These are phyloP conservation scores for Trichosporon sp. DNA, from an alignment of 1,284 basidiomycete species.

Conservation along the genomic window DNA sequence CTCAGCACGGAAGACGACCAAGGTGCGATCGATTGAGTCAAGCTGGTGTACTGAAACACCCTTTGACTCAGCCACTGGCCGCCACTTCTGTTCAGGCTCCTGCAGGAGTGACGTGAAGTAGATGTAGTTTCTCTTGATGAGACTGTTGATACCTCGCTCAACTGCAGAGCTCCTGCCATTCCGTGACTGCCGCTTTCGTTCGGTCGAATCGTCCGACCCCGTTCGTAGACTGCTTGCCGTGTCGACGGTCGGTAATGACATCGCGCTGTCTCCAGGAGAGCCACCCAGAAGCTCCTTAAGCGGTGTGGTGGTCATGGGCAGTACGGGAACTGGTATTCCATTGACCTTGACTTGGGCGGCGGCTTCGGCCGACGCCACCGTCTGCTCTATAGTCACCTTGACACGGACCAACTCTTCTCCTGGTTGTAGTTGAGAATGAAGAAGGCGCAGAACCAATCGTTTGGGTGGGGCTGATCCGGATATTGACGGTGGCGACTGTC, in stretches of 20 bases:
- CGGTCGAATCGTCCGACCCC: slow-evolving; percentile 30
- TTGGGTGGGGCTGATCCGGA: slow-evolving; percentile 59
- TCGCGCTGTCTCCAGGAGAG: slow-evolving; percentile 48
- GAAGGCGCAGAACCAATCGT: slow-evolving; percentile 68
- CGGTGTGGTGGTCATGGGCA: slow-evolving; percentile 49
- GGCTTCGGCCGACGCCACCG: slow-evolving; percentile 56
- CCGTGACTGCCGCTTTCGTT: slow-evolving; percentile 26
- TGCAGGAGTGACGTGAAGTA: slow-evolving; percentile 97
- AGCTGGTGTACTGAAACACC: slow-evolving; percentile 94
- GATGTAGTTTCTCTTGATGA: slow-evolving; percentile 92
- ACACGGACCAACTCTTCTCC: slow-evolving; percentile 75
- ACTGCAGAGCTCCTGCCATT: slow-evolving; percentile 65
- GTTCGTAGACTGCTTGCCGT: slow-evolving; percentile 35
- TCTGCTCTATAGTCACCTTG: slow-evolving; percentile 74
- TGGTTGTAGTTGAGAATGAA: slow-evolving; percentile 65
- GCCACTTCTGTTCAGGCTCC: slow-evolving; percentile 99
- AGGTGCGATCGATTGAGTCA: slow-evolving; percentile 94
- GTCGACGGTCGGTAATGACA: slow-evolving; percentile 47
- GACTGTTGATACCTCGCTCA: slow-evolving; percentile 75
- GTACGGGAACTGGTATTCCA: slow-evolving; percentile 72
- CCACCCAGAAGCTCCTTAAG: slow-evolving; percentile 43
- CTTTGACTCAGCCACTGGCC: slow-evolving; percentile 72
- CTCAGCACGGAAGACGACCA: slow-evolving; percentile 94
- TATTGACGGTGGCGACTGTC: slow-evolving; percentile 56
- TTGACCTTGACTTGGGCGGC: slow-evolving; percentile 70